Evolutionary conservation across 2,329 filamentous ascomycete species (phyloP).

Genomic region (Fusarium newnesense): DNA sequence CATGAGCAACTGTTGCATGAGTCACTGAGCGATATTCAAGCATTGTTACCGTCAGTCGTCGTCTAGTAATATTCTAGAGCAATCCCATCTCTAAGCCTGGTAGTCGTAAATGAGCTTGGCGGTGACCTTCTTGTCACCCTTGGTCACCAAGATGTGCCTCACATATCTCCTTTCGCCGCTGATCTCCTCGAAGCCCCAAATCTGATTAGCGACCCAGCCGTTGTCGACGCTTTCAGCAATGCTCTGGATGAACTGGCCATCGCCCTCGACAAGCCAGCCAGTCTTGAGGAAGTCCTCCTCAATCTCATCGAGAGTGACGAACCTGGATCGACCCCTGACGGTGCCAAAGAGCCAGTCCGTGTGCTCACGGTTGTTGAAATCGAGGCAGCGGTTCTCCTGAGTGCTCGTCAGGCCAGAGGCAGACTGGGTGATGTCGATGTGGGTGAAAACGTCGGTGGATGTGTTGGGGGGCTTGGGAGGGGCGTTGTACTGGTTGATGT

Average conservation of each 20-base stretch:
- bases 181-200: slow-evolving; percentile 69
- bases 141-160: slow-evolving; percentile 64
- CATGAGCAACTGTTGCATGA: not conserved
- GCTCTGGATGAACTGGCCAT: slow-evolving; percentile 73
- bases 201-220: slow-evolving; percentile 66
- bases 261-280: slow-evolving; percentile 69
- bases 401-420: slow-evolving; percentile 78
- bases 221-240: slow-evolving; percentile 64
- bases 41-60: not conserved
- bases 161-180: slow-evolving; percentile 63
- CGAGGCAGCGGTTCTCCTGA: slow-evolving; percentile 64
- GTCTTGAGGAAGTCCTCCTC: slow-evolving; percentile 66
- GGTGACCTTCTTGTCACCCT: slow-evolving; percentile 59
- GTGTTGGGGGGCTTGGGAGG: slow-evolving; percentile 54
- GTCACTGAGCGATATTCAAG: not conserved
- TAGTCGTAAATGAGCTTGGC: slow-evolving; percentile 69
- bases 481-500: slow-evolving; percentile 65
- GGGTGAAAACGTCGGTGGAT: slow-evolving; percentile 56
- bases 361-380: slow-evolving; percentile 69
- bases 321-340: slow-evolving; percentile 69
- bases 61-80: not conserved
- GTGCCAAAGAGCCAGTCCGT: slow-evolving; percentile 83
- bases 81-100: slow-evolving; percentile 25
- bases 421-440: slow-evolving; percentile 79
- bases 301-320: slow-evolving; percentile 58